Percentiles rank a stretch among this genome's conserved stretches.
Conservation (phyloP, 768 basidiomycete species). For the Agaricus subrufescens region DNA sequence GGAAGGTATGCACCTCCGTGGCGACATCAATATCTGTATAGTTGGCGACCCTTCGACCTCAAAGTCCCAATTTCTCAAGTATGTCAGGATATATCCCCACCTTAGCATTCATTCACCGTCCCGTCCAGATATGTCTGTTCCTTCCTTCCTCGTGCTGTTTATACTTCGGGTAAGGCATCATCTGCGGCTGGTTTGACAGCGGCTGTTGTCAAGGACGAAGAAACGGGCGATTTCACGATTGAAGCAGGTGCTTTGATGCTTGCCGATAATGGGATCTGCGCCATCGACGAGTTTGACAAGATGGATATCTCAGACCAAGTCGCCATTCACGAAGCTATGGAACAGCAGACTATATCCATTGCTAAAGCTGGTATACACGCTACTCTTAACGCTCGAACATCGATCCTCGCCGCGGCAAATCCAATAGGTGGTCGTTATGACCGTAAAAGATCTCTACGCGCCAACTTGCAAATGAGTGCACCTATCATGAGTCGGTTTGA, state of each 20-base stretch:
- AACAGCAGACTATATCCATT: constrained; percentile 99
- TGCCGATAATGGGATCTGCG: constrained; percentile 98
- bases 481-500: constrained; percentile 99
- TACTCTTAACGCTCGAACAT: constrained; percentile 95
- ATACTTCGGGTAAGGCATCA: constrained; percentile 99
- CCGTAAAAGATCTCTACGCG: constrained; percentile 84
- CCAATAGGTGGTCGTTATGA: constrained; percentile 97
- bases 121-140: constrained; percentile 86
- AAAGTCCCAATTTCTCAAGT: constrained; percentile 99
- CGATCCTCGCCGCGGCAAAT: constrained; percentile 96
- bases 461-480: constrained; percentile 95
- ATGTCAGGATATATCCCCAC: constrained; percentile 21
- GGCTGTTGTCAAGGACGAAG: constrained; percentile 97
- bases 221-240: constrained; percentile 98
- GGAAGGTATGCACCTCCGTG: constrained; percentile 97
- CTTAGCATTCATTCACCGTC: constrained; percentile 1
- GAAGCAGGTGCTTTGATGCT: constrained; percentile 99
- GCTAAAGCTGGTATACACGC: constrained; percentile 99
- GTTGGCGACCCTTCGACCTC: constrained; percentile 96
- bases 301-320: constrained; percentile 99
- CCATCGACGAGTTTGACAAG: constrained; percentile 99
- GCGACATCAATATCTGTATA: constrained; percentile 97
- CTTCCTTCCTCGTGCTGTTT: constrained; percentile 95
- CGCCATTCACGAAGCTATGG: constrained; percentile 99
- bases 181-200: constrained; percentile 98